These are phyloP conservation scores for Suhomyces pyralidae DNA, from an alignment of 805 yeast species.

Conservation along the genomic window DNA sequence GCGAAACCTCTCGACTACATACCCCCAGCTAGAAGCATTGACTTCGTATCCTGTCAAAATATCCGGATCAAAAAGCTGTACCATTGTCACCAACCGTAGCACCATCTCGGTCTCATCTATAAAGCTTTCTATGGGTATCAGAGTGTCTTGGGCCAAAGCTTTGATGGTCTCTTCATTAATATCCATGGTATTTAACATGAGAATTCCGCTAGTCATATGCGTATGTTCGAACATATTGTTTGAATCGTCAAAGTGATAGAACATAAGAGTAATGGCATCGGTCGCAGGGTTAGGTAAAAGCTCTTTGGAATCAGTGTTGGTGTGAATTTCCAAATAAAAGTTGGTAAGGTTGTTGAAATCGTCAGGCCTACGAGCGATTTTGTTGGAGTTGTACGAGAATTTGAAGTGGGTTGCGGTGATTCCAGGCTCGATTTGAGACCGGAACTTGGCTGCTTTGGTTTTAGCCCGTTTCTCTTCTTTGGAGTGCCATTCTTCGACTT, in stretches of 20 bases:
- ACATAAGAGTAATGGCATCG: slow-evolving; percentile 58
- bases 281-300: slow-evolving; percentile 58
- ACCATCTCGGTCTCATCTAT: slow-evolving; percentile 60
- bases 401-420: slow-evolving; percentile 40
- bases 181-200: not conserved
- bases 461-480: slow-evolving; percentile 10
- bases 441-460: slow-evolving; percentile 14
- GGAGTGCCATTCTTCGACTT: slow-evolving; percentile 35
- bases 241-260: slow-evolving; percentile 58
- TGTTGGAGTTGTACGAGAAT: slow-evolving; percentile 34
- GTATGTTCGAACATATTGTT: slow-evolving; percentile 14
- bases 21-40: slow-evolving; percentile 86
- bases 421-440: slow-evolving; percentile 53
- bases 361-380: slow-evolving; percentile 33
- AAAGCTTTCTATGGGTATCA: slow-evolving; percentile 24
- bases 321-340: slow-evolving; percentile 69
- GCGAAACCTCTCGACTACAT: slow-evolving; percentile 62
- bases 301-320: slow-evolving; percentile 45
- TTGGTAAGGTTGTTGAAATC: slow-evolving; percentile 50
- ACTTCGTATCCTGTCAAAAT: slow-evolving; percentile 83
- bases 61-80: slow-evolving; percentile 77
- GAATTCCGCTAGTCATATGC: not conserved
- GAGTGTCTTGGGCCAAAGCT: slow-evolving; percentile 1
- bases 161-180: not conserved
- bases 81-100: slow-evolving; percentile 49